Base-by-base conservation (phyloP, 208 protist species). In the Novymonas esmeraldas region DNA sequence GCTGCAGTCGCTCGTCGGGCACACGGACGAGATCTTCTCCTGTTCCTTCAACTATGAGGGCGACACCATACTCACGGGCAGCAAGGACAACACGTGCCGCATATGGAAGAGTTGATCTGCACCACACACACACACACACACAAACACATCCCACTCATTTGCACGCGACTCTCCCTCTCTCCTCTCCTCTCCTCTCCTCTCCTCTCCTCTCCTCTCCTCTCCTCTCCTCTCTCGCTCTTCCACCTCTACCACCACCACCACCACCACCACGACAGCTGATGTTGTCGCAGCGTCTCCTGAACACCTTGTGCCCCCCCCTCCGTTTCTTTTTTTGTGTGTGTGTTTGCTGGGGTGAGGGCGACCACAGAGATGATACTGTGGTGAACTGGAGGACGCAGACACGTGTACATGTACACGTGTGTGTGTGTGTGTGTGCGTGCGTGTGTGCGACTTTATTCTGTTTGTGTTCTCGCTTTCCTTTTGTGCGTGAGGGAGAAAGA, bases 1-100 rank as follows among this genome's bases (percentile, higher is more conserved):
- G 10, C 60, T 95, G 41, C 97, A 98, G 75, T 89, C 90, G 18
- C 84, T 99, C 13, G 84, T 94, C 22, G 97, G 97, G 0, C 97
- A 99, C 80, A 98, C 92, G 13, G 96, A 98, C 60, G 96, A 98
- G 70, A 98, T 99, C 68, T 98, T 99, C 78, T 94, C 86, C 6
- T 98, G 95, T 70, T 87, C 95, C 10, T 99, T 98, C 80, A 99
- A 99, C 85, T 97, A 95, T 76, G 85, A 92, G 65, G 96, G 96
- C 3, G 94, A 98, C 68, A 98, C 93, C 6, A 99, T 99, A 51
- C 81, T 99, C 41, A 99, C 97, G 1, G 96, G 93, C 29, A 98
- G 93, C n/a, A 98, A 98, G 64, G 97, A 99, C 82, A 99, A 99
- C 81, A 98, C 95, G 24, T 98, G 96, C 81, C 85, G 96, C 34